Evolutionary conservation across 108 stramenopile genomes (phyloP).

Genomic region (Nitzschia palea): DNA sequence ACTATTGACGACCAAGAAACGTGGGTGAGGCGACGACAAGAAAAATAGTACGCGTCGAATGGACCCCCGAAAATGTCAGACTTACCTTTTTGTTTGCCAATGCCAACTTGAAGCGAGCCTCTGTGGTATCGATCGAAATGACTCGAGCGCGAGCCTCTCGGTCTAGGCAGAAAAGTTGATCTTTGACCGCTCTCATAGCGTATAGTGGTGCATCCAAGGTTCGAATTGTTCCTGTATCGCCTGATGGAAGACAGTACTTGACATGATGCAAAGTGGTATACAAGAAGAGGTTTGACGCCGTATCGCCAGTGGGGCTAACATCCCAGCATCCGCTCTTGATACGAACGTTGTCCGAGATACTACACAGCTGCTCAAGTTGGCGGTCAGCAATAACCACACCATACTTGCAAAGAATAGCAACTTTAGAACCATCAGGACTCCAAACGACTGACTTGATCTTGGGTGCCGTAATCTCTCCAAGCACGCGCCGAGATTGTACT

Average conservation of each 20-base stretch:
- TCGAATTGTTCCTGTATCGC: constrained; percentile 97
- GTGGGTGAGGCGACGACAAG: no score
- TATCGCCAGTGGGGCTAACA: constrained; percentile 73
- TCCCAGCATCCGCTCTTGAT: constrained; percentile 98
- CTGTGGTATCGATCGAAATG: constrained; percentile 94
- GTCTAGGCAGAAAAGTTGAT: constrained; percentile 92
- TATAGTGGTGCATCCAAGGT: constrained; percentile 95
- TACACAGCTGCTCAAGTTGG: constrained; percentile 94
- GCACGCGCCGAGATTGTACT: constrained; percentile 92
- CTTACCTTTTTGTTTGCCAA: constrained; percentile 73
- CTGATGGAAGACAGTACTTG: constrained; percentile 95
- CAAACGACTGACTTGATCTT: constrained; percentile 96
- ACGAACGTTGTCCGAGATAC: constrained; percentile 94
- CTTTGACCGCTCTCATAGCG: constrained; percentile 87
- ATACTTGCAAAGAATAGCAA: constrained; percentile 95
- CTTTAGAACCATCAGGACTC: constrained; percentile 92
- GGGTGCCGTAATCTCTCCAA: constrained; percentile 94
- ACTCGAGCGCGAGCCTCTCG: constrained; percentile 91
- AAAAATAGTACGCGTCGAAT: no score
- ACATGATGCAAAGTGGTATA: constrained; percentile 98
- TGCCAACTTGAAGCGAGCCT: constrained; percentile 94
- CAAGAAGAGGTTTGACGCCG: constrained; percentile 85
- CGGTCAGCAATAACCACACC: constrained; percentile 93
- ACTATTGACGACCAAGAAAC: no score
- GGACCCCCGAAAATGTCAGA: no score